Evolutionary conservation across 2,329 filamentous ascomycete species (phyloP).

Genomic region (Penicillium concentricum): DNA sequence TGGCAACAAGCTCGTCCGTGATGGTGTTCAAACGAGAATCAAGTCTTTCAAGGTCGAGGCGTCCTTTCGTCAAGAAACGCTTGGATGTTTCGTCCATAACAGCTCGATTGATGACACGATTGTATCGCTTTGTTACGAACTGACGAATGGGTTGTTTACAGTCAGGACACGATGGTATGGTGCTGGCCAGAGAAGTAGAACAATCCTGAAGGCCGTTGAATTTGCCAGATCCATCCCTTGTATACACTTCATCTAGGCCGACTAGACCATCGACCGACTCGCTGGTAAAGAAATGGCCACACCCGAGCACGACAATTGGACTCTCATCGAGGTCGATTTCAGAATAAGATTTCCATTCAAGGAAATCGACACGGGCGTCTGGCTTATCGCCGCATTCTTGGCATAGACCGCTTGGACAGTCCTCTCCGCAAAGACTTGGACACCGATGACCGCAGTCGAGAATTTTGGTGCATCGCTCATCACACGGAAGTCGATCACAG

Average conservation of each 20-base stretch:
- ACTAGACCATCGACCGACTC: constrained; percentile 13
- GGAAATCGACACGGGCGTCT: constrained; percentile 12
- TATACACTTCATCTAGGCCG: constrained; percentile 13
- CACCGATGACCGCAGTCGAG: constrained; percentile 10
- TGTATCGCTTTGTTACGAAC: constrained; percentile 17
- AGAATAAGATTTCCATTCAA: constrained; percentile 6
- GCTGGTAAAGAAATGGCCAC: constrained; percentile 12
- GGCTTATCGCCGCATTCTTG: constrained; percentile 10
- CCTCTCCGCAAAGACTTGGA: constrained; percentile 11
- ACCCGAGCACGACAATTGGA: constrained; percentile 12
- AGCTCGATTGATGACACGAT: constrained; percentile 13
- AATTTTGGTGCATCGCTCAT: constrained; percentile 3
- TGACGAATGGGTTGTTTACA: constrained; percentile 13
- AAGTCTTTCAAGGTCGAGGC: no score
- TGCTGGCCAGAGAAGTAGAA: constrained; percentile 7
- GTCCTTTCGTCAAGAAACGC: no score
- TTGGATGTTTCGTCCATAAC: constrained; percentile 10
- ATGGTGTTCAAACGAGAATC: no score
- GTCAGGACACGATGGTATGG: constrained; percentile 8
- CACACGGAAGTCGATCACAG: constrained; percentile 12
- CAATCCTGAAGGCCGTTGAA: constrained; percentile 12
- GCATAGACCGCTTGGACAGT: constrained; percentile 9
- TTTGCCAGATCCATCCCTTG: constrained; percentile 5
- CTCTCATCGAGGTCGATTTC: constrained; percentile 14
- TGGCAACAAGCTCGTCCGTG: background rate